Conservation (phyloP, 2,329 filamentous ascomycete species). For the Thelonectria olida region DNA sequence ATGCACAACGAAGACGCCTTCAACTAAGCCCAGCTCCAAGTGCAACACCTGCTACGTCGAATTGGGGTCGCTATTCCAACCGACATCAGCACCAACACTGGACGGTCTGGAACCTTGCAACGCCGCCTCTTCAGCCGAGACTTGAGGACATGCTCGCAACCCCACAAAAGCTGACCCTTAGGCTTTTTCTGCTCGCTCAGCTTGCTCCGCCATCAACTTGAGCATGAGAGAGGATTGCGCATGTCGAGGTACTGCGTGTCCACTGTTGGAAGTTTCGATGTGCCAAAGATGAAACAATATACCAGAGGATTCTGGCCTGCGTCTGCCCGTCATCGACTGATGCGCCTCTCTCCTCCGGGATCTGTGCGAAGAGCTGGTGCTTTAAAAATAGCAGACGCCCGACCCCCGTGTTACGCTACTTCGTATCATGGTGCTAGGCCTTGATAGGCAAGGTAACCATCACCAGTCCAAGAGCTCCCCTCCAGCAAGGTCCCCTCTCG, state of each 20-base stretch:
- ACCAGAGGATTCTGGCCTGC: neutral
- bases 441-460: slow-evolving; percentile 15
- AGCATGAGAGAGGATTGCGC: neutral
- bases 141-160: slow-evolving; percentile 6
- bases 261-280: neutral
- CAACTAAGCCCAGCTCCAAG: neutral
- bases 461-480: slow-evolving; percentile 9
- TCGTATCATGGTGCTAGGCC: slow-evolving; percentile 7
- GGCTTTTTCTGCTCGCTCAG: slow-evolving; percentile 7
- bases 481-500: neutral
- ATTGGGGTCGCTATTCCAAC: neutral
- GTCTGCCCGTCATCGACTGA: neutral
- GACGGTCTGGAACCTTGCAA: slow-evolving; percentile 12
- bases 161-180: slow-evolving; percentile 12
- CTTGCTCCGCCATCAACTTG: slow-evolving; percentile 2
- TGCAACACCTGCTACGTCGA: neutral
- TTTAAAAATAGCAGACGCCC: slow-evolving; percentile 10
- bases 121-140: slow-evolving; percentile 4
- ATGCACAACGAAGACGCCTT: neutral
- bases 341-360: too few relatives aligned
- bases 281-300: neutral
- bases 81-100: slow-evolving; percentile 11
- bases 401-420: neutral
- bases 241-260: neutral
- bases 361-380: neutral